phyloP scores from a whole-genome alignment of 2,329 filamentous ascomycete genomes.

The Aspergillus unguis region DNA sequence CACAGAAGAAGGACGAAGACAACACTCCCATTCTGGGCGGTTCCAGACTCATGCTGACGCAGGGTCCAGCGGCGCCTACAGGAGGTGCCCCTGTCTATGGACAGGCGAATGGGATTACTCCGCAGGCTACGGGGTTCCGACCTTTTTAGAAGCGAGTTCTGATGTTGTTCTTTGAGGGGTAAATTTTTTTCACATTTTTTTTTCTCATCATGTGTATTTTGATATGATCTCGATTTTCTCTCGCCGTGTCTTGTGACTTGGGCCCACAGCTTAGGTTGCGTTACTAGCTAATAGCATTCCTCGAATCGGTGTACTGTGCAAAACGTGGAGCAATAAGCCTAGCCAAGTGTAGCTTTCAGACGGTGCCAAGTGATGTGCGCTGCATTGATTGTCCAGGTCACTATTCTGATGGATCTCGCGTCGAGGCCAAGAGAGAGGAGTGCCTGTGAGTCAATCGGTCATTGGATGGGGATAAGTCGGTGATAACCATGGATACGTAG shows the following conservation, averaged over 20 bases:
- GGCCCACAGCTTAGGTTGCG: background rate
- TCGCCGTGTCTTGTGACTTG: slow-evolving; percentile 4
- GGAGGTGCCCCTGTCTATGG: slow-evolving; percentile 59
- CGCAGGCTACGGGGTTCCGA: slow-evolving; percentile 77
- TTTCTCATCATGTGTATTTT: slow-evolving; percentile 9
- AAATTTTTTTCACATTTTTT: slow-evolving; percentile 1
- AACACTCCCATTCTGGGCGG: slow-evolving; percentile 89
- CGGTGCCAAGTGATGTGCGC: slow-evolving; percentile 1
- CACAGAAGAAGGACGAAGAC: slow-evolving; percentile 85
- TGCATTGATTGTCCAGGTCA: slow-evolving; percentile 1
- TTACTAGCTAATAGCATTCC: slow-evolving; percentile 11
- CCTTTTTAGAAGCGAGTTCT: slow-evolving; percentile 45
- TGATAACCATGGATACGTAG: background rate
- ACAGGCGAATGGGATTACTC: slow-evolving; percentile 82
- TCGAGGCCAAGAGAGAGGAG: background rate
- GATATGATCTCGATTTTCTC: slow-evolving; percentile 5
- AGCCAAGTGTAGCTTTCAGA: background rate
- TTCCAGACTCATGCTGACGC: slow-evolving; percentile 90
- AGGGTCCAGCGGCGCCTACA: slow-evolving; percentile 67
- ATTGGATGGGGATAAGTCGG: background rate
- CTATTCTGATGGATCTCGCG: too few relatives aligned
- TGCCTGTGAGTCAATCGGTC: background rate
- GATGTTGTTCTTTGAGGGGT: slow-evolving; percentile 16
- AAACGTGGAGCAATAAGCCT: slow-evolving; percentile 3
- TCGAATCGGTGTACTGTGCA: slow-evolving; percentile 2